Conservation (phyloP, 345 rosid species). For the Conringia planisiliqua region DNA sequence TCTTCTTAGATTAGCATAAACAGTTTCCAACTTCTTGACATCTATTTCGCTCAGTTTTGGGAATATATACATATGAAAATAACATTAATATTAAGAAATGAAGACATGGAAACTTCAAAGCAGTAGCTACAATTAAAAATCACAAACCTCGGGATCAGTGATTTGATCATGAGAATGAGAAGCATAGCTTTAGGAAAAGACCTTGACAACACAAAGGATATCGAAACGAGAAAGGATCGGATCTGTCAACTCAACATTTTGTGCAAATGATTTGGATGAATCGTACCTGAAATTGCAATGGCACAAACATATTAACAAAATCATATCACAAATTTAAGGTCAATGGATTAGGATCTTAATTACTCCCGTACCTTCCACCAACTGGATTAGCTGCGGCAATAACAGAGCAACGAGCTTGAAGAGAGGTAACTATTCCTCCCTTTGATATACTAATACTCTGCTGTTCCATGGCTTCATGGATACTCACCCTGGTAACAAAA, state of each 20-base stretch:
- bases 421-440: no score
- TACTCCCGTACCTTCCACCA: slow-evolving; percentile 73
- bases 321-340: neutral
- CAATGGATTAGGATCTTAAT: neutral
- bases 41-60: slow-evolving; percentile 82
- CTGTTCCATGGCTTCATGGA: no score
- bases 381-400: slow-evolving; percentile 96
- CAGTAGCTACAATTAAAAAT: neutral
- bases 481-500: no score
- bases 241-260: slow-evolving; percentile 94
- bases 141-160: slow-evolving; percentile 70
- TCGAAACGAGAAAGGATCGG: slow-evolving; percentile 94
- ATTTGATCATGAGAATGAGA: neutral
- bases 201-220: slow-evolving; percentile 95
- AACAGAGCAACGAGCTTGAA: no score
- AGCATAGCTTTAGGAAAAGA: slow-evolving; percentile 18
- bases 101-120: slow-evolving; percentile 2
- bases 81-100: slow-evolving; percentile 1
- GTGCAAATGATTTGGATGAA: slow-evolving; percentile 84
- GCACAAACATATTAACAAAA: slow-evolving; percentile 9
- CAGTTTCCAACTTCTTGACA: slow-evolving; percentile 82
- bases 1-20: slow-evolving; percentile 84
- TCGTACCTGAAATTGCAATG: slow-evolving; percentile 59
- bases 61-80: slow-evolving; percentile 33
- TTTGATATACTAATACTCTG: no score